Evolutionary conservation across 2,329 filamentous ascomycete genomes (phyloP), one percentile per base, ranked within the genome.

Genomic region (Albophoma yamanashiensis): DNA sequence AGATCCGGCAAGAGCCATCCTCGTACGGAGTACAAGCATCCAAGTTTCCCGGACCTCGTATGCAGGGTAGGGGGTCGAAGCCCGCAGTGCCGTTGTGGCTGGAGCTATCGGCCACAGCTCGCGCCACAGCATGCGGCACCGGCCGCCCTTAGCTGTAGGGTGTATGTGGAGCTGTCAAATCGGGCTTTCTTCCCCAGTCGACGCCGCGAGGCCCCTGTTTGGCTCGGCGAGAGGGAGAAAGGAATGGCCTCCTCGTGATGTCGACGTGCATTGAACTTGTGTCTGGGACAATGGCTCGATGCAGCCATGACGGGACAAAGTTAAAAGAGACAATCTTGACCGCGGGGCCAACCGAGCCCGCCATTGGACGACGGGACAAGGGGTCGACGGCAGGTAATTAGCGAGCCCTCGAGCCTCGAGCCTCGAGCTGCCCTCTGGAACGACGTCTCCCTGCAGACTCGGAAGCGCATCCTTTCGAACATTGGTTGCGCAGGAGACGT

Each of bases 111-210:
- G 27, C 61, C 52, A 53, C 50, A 65, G 64, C 65, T 66, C 63
- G 60, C 64, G 65, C 65, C 65, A 67, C 65, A 66, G 60, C 62
- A 64, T 62, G 64, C 63, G 62, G 64, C 64, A 62, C 27, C 4
- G 8, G 8, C 27, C 31, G 17, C 17, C 27, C 27, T n/a, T 31
- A 31, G 27, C 27, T 31, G 27, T 31, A n/a, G n/a, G n/a, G 27
- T 31, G 27, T n/a, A 36, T 53, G 27, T 53, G 50, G 50, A 31
- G 50, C 27, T 31, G 36, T 4, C 50, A 34, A 27, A 53, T 34
- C 27, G 27, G 27, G 27, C 25, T 31, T 17, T 31, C 43, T 20
- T 52, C 15, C 27, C 34, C 27, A 5, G 27, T 53, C 27, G 27
- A n/a, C 27, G 20, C 12, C 20, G 27, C 17, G 50, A 53, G 8